These are phyloP conservation scores for Ammopiptanthus mongolicus DNA, from an alignment of 306 rosid genomes.

Conservation along the genomic window DNA sequence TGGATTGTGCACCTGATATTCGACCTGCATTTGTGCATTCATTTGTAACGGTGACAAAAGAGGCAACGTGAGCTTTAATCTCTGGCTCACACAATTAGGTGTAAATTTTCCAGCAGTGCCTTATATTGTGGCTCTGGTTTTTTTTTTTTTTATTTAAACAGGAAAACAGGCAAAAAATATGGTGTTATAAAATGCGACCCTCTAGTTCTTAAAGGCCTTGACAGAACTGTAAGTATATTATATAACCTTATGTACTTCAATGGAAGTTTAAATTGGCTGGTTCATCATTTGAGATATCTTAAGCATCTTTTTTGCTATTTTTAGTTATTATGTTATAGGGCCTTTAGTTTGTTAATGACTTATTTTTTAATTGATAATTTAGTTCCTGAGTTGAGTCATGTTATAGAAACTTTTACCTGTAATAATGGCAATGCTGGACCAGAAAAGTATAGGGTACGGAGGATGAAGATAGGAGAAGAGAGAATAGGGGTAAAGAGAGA, in stretches of 20 bases:
- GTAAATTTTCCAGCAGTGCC: conserved; percentile 6
- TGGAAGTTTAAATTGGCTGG: conserved; percentile 17
- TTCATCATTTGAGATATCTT: conserved; percentile 15
- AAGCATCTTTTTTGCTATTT: neutral
- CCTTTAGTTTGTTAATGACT: neutral
- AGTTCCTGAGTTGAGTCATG: neutral
- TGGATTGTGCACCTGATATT: conserved; percentile 67
- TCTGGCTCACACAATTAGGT: conserved; percentile 13
- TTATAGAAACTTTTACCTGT: neutral
- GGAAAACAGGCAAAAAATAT: conserved; percentile 50
- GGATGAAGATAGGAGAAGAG: neutral
- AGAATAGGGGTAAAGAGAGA: neutral
- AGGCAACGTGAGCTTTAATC: conserved; percentile 46
- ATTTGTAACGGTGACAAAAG: conserved; percentile 35
- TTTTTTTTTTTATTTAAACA: conserved; percentile 23
- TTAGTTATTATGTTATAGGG: conserved; percentile 10
- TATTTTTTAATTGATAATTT: neutral
- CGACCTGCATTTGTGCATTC: conserved; percentile 88
- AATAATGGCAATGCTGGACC: neutral
- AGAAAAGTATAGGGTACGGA: neutral
- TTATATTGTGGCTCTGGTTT: conserved; percentile 11
- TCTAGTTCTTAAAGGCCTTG: conserved; percentile 79
- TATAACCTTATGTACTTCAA: conserved; percentile 13
- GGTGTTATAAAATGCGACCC: conserved; percentile 85
- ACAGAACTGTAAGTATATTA: conserved; percentile 57